A percentile compares a stretch with the other conserved stretches of the same genome.
Conservation (phyloP, 371 early-diverging fungal species). For the Lichtheimia ramosa region DNA sequence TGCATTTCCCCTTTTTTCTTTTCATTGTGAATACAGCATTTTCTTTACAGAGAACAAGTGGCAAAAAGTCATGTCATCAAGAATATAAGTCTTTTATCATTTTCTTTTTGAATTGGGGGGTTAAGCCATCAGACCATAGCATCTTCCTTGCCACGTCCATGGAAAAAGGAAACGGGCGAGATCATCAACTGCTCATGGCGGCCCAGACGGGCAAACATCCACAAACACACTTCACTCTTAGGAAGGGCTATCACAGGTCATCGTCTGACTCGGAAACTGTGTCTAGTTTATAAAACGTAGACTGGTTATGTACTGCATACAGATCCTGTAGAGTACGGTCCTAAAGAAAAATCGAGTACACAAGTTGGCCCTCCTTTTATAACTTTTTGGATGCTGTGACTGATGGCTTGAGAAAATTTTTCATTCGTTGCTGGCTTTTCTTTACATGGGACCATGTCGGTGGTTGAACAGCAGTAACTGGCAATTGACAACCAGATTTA, state of each 20-base stretch:
- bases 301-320: slow-evolving; percentile 49
- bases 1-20: too few species aligned
- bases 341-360: slow-evolving; percentile 30
- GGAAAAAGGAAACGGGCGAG: slow-evolving; percentile 33
- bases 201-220: slow-evolving; percentile 12
- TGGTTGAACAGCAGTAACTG: too few species aligned
- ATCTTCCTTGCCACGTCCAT: slow-evolving; percentile 35
- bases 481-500: too few species aligned
- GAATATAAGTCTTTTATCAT: background rate
- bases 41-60: background rate
- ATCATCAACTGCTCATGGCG: slow-evolving; percentile 29
- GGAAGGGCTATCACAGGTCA: slow-evolving; percentile 38
- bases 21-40: too few species aligned
- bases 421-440: too few species aligned
- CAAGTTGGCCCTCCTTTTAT: background rate
- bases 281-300: slow-evolving; percentile 48
- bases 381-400: background rate
- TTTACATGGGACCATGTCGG: too few species aligned
- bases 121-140: slow-evolving; percentile 33
- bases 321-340: slow-evolving; percentile 54
- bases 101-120: slow-evolving; percentile 5
- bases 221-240: slow-evolving; percentile 42
- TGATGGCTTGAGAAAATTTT: too few species aligned
- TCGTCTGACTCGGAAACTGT: slow-evolving; percentile 39
- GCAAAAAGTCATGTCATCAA: background rate